phyloP scores from a whole-genome alignment of 805 yeast species.

The Soucietia sequanensis region DNA sequence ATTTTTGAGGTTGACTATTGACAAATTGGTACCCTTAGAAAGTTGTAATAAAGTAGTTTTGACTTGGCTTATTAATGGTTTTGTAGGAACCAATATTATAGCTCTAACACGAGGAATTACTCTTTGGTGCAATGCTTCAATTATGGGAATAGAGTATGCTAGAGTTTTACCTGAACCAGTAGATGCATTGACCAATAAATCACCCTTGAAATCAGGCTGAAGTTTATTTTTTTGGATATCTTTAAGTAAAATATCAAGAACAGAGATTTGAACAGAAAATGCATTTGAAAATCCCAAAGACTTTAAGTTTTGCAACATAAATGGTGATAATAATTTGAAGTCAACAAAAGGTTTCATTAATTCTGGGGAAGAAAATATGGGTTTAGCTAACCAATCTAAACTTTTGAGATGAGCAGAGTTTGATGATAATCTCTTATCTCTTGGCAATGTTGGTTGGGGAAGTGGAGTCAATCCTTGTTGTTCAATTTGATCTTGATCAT shows the following conservation, averaged over 20 bases:
- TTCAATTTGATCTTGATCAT: constrained; percentile 14
- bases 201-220: constrained; percentile 61
- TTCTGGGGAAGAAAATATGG: constrained; percentile 53
- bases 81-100: constrained; percentile 83
- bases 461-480: constrained; percentile 57
- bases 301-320: constrained; percentile 46
- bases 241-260: constrained; percentile 51
- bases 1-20: constrained; percentile 58
- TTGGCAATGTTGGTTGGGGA: constrained; percentile 79
- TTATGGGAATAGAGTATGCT: constrained; percentile 81
- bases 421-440: constrained; percentile 41
- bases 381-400: constrained; percentile 67
- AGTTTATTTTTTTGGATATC: constrained; percentile 40
- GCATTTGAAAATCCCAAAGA: constrained; percentile 52
- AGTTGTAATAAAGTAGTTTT: constrained; percentile 58
- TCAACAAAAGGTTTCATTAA: constrained; percentile 47
- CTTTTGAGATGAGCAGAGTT: constrained; percentile 27
- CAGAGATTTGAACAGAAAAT: constrained; percentile 74
- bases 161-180: constrained; percentile 97
- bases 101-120: constrained; percentile 74
- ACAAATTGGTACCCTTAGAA: constrained; percentile 64
- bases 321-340: constrained; percentile 41
- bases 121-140: constrained; percentile 63
- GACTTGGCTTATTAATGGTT: constrained; percentile 83
- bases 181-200: constrained; percentile 84